These are phyloP conservation scores for Blastocystis sp. DNA, from an alignment of 352 stramenopile species.

Conservation along the genomic window DNA sequence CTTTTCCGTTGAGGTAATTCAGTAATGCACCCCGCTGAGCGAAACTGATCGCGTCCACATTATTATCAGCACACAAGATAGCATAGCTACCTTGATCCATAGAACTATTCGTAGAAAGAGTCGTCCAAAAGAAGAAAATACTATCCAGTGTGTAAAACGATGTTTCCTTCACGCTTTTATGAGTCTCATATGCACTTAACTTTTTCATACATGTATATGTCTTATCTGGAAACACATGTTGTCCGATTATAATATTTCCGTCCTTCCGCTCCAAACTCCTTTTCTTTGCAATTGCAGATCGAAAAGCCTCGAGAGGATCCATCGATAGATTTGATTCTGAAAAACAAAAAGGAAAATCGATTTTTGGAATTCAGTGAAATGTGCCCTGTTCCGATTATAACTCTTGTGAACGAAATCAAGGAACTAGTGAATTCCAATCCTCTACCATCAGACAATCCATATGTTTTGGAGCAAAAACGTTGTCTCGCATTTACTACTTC, in stretches of 20 bases:
- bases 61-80: constrained; percentile 29
- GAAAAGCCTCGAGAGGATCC: constrained; percentile 41
- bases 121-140: constrained; percentile 50
- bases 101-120: constrained; percentile 8
- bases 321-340: background rate
- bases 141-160: constrained; percentile 32
- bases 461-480: background rate
- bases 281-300: constrained; percentile 24
- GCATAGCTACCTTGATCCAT: constrained; percentile 37
- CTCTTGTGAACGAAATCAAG: background rate
- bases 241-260: constrained; percentile 8
- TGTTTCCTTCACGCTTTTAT: constrained; percentile 1
- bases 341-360: background rate
- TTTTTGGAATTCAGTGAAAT: background rate
- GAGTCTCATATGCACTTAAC: background rate
- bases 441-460: background rate
- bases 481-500: no score
- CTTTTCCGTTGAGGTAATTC: constrained; percentile 25
- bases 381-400: background rate
- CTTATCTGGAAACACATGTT: constrained; percentile 44
- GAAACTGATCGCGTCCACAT: constrained; percentile 41
- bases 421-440: background rate
- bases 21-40: constrained; percentile 9
- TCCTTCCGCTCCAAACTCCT: constrained; percentile 34
- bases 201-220: constrained; percentile 59